These are phyloP conservation scores for Colletotrichum sp. DNA, from an alignment of 2,329 filamentous ascomycete genomes.

Conservation along the genomic window DNA sequence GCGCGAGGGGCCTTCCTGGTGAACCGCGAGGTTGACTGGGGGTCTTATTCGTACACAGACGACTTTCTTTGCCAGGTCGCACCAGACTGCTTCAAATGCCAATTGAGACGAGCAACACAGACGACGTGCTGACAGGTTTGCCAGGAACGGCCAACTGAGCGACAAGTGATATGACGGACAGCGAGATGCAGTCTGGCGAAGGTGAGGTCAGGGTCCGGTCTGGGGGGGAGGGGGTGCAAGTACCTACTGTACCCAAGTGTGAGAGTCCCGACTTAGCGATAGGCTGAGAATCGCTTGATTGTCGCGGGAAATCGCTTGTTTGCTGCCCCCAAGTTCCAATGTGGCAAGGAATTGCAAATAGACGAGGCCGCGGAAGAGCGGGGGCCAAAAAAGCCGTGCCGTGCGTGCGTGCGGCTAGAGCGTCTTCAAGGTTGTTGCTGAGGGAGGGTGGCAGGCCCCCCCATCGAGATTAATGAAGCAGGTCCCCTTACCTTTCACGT, in stretches of 20 bases:
- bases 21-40: slow-evolving; percentile 9
- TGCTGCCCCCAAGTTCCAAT: slow-evolving; percentile 22
- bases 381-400: slow-evolving; percentile 21
- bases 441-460: background rate
- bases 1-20: slow-evolving; percentile 18
- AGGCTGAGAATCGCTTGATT: background rate
- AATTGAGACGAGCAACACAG: background rate
- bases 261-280: background rate
- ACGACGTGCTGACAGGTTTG: background rate
- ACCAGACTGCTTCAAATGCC: background rate
- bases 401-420: slow-evolving; percentile 16
- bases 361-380: slow-evolving; percentile 15
- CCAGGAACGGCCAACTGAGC: background rate
- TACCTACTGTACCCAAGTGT: background rate
- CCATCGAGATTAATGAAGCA: slow-evolving; percentile 4
- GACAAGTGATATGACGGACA: background rate
- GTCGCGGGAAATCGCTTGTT: slow-evolving; percentile 22
- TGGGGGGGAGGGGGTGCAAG: background rate
- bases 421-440: background rate
- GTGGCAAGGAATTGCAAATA: slow-evolving; percentile 1
- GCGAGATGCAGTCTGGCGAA: slow-evolving; percentile 2
- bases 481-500: background rate
- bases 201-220: background rate
- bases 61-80: background rate
- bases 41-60: background rate